Base-by-base conservation (phyloP, 352 stramenopile genomes). In the Globisporangium canariense region DNA sequence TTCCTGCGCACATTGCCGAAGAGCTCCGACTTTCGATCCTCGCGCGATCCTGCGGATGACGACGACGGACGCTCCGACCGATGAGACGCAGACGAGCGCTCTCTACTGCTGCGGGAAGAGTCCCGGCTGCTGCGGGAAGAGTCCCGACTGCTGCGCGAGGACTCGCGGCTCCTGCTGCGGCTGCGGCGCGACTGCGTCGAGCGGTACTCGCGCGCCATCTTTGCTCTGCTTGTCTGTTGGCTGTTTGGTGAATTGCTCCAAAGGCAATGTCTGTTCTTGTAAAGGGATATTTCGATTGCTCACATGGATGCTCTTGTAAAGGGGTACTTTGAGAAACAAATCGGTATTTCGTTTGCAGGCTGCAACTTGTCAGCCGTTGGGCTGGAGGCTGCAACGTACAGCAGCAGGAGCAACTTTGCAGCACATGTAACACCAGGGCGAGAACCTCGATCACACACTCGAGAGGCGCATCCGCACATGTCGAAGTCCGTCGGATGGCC, bases 1-100 rank as follows among this genome's bases (percentile, higher is more conserved):
- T 52, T 56, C 25, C 20, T 46, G 30, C 49, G 68, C 25, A 22
- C 22, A 36, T 62, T 80, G 55, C 64, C 64, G 63, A 77, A 79
- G 14, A 77, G 59, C 51, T 67, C 62, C 32, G 49, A 13, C 32
- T 69, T 69, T 25, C 62, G 46, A 58, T 71, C 65, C 8, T 60
- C 49, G 4, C 60, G 52, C 20, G 51, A 41, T 22, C 13, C 30
- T 11, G n/a, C 18, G 14, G 68, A 69, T 3, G 59, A 55, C 0
- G 50, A 32, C 28, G 56, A 60, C 4, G 34, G 41, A n/a, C 55
- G 53, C 11, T 45, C 49, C n/a, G 52, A 59, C 6, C 60, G 36
- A 41, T 16, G 51, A 36, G 50, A 49, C 4, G 30, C 8, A 4
- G 30, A 30, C 58, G 68, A 18, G 22, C 36, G 22, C 49, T 57